Conservation (phyloP, 495 filamentous ascomycete species). For the Penicillium psychrofluorescens region DNA sequence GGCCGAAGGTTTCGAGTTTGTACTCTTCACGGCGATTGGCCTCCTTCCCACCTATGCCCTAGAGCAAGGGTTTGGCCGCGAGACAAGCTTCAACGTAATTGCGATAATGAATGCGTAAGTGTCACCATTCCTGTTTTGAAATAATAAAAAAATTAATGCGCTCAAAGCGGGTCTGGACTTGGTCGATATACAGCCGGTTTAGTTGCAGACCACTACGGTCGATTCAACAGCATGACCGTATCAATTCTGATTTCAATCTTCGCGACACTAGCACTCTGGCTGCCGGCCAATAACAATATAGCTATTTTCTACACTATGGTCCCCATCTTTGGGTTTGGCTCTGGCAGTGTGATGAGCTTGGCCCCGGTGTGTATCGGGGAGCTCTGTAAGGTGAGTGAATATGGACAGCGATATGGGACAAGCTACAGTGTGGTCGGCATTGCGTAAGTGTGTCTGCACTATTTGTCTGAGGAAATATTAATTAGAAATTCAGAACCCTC, state of each 20-base stretch:
- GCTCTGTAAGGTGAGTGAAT: conserved; percentile 50
- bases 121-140: neutral
- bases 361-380: conserved; percentile 53
- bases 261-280: conserved; percentile 44
- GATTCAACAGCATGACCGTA: conserved; percentile 47
- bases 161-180: conserved; percentile 21
- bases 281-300: conserved; percentile 42
- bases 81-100: conserved; percentile 16
- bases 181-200: conserved; percentile 62
- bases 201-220: conserved; percentile 58
- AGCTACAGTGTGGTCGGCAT: conserved; percentile 53
- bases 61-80: conserved; percentile 18
- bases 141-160: too few species aligned
- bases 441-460: conserved; percentile 19
- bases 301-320: conserved; percentile 46
- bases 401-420: conserved; percentile 56
- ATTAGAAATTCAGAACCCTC: too few species aligned
- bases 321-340: conserved; percentile 50
- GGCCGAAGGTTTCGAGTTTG: conserved; percentile 30
- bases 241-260: conserved; percentile 35
- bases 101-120: conserved; percentile 21
- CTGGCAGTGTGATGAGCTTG: conserved; percentile 52
- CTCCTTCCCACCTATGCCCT: conserved; percentile 37
- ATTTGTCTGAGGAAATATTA: too few species aligned
- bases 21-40: conserved; percentile 35